Conservation (phyloP, 768 basidiomycete species). For the Termitomyces titanicus region DNA sequence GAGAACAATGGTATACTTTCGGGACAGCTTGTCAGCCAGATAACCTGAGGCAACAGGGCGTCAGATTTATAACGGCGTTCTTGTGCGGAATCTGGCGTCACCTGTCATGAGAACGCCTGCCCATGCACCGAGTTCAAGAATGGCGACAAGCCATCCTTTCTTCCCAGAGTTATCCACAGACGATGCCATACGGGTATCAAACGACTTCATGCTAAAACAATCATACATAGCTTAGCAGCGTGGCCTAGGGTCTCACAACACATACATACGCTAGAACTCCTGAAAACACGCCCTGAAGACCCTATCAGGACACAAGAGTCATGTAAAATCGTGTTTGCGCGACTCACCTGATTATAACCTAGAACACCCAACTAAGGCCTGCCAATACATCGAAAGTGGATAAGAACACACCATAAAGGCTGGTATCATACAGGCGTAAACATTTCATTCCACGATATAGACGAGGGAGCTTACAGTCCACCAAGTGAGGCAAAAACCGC, state of each 20-base stretch:
- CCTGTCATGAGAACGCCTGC: conserved; percentile 71
- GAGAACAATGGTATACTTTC: conserved; percentile 68
- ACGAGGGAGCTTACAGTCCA: conserved; percentile 50
- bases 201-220: conserved; percentile 43
- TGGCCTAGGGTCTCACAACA: background rate
- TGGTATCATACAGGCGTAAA: conserved; percentile 22
- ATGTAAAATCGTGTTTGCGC: background rate
- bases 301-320: background rate
- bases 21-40: conserved; percentile 67
- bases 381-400: background rate
- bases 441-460: background rate
- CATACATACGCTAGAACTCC: conserved; percentile 55
- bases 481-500: conserved; percentile 79
- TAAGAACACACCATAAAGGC: conserved; percentile 52
- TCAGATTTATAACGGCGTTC: background rate
- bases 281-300: conserved; percentile 65
- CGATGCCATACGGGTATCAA: conserved; percentile 50
- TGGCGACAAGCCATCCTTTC: conserved; percentile 72
- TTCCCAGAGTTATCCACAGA: conserved; percentile 47
- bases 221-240: background rate
- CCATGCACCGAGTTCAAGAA: conserved; percentile 76
- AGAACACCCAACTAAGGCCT: background rate
- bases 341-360: conserved; percentile 64
- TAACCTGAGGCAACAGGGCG: conserved; percentile 31
- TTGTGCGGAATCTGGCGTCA: conserved; percentile 2